Percentiles rank a stretch among this genome's conserved stretches.
Evolutionary conservation across 2,329 filamentous ascomycete genomes (phyloP).

Genomic region (Fusarium verticillioides): DNA sequence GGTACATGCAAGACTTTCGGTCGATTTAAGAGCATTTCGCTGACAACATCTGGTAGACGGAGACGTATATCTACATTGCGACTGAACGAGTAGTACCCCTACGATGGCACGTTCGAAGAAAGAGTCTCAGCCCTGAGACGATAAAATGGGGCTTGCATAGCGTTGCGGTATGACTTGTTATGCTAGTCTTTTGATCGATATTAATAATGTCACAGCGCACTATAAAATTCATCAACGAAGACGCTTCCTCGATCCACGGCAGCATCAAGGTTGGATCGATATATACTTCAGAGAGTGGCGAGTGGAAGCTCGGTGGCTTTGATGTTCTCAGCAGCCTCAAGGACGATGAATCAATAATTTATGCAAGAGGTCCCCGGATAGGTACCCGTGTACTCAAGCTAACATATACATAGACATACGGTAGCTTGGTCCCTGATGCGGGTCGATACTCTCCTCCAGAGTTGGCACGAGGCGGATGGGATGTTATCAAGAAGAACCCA

Average conservation of each 20-base stretch:
- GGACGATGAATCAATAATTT: slow-evolving; percentile 93
- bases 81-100: slow-evolving; percentile 90
- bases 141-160: slow-evolving; percentile 95
- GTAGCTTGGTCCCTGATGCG: slow-evolving; percentile 86
- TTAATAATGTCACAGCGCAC: slow-evolving; percentile 72
- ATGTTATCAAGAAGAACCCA: slow-evolving; percentile 84
- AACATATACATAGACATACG: slow-evolving; percentile 73
- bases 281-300: slow-evolving; percentile 94
- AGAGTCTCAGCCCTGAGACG: slow-evolving; percentile 89
- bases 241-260: slow-evolving; percentile 91
- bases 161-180: slow-evolving; percentile 71
- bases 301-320: slow-evolving; percentile 97
- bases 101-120: slow-evolving; percentile 89
- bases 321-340: slow-evolving; percentile 95
- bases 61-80: slow-evolving; percentile 94
- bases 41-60: slow-evolving; percentile 70
- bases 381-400: background rate
- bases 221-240: slow-evolving; percentile 94
- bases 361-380: slow-evolving; percentile 59
- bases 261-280: slow-evolving; percentile 86
- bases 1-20: slow-evolving; percentile 58
- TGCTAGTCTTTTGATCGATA: background rate
- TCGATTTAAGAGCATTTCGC: slow-evolving; percentile 8
- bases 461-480: slow-evolving; percentile 88
- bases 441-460: slow-evolving; percentile 89